These are phyloP conservation scores for Aspergillus nomiae DNA, from an alignment of 2,329 filamentous ascomycete species.

Conservation along the genomic window DNA sequence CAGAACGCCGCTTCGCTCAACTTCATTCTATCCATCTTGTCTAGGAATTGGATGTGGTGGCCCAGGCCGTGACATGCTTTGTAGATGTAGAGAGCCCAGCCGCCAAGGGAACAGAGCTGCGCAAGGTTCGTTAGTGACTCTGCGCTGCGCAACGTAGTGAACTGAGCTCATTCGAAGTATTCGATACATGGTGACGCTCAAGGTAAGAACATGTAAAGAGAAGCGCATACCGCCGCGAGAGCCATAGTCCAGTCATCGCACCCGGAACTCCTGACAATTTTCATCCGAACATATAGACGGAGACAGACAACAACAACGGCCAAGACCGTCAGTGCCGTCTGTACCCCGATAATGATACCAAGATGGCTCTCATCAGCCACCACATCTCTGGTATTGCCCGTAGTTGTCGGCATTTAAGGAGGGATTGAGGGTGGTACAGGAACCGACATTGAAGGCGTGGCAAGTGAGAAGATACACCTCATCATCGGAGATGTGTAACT, in stretches of 20 bases:
- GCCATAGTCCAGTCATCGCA: conserved; percentile 8
- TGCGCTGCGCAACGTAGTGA: not conserved
- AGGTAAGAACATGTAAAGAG: not conserved
- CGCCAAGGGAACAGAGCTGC: conserved; percentile 4
- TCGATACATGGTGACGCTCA: no score
- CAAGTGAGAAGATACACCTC: not conserved
- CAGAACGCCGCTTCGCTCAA: conserved; percentile 3
- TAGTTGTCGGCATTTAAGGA: not conserved
- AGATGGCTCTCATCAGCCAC: no score
- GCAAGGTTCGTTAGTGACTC: not conserved
- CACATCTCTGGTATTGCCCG: not conserved
- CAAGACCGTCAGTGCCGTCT: not conserved
- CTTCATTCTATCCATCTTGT: not conserved
- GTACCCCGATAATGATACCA: not conserved
- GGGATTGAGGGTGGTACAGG: not conserved
- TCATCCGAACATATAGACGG: conserved; percentile 5
- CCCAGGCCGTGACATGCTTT: conserved; percentile 3
- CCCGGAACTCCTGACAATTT: not conserved
- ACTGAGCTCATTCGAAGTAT: no score
- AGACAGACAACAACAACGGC: conserved; percentile 1
- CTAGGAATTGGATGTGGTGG: conserved; percentile 1
- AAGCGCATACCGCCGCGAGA: conserved; percentile 1
- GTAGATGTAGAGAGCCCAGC: conserved; percentile 8
- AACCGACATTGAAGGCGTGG: not conserved
- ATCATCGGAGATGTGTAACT: not conserved